Conservation (phyloP, 495 filamentous ascomycete species). For the Penicillium atrosanguineum region DNA sequence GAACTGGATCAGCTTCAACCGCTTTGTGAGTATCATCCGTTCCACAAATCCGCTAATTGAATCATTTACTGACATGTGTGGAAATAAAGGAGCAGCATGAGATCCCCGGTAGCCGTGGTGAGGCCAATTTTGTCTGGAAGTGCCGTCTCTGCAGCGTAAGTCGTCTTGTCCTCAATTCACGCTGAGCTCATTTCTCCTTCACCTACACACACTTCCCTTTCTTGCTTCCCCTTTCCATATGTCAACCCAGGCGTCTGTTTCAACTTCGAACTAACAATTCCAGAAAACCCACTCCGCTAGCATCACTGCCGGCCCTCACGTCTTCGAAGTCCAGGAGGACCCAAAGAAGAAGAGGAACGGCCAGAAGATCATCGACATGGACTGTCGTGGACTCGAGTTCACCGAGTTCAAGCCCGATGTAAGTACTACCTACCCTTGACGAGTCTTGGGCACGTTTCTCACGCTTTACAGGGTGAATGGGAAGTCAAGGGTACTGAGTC, state of each 20-base stretch:
- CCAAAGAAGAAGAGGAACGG: slow-evolving; percentile 53
- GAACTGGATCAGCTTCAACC: slow-evolving; percentile 82
- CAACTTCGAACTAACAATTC: neutral
- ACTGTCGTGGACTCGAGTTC: slow-evolving; percentile 94
- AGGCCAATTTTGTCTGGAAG: slow-evolving; percentile 97
- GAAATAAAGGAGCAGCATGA: slow-evolving; percentile 73
- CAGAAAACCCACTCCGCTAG: slow-evolving; percentile 66
- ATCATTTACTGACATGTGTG: neutral
- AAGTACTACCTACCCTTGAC: slow-evolving; percentile 16
- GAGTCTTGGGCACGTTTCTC: neutral
- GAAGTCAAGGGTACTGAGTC: slow-evolving; percentile 78
- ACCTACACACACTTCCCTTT: neutral
- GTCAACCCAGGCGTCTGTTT: too few species aligned
- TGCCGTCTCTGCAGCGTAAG: slow-evolving; percentile 87
- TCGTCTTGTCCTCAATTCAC: neutral
- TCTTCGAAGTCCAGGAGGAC: slow-evolving; percentile 53
- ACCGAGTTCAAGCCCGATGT: slow-evolving; percentile 86
- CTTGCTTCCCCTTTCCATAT: neutral
- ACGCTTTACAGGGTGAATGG: slow-evolving; percentile 70
- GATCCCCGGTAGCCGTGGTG: slow-evolving; percentile 84
- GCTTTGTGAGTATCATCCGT: slow-evolving; percentile 64
- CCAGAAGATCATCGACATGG: slow-evolving; percentile 80
- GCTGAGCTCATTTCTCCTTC: neutral
- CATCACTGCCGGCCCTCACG: slow-evolving; percentile 66
- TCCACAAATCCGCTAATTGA: neutral